These are phyloP conservation scores for Neurospora hispaniola DNA, from an alignment of 495 filamentous ascomycete genomes.

Conservation along the genomic window DNA sequence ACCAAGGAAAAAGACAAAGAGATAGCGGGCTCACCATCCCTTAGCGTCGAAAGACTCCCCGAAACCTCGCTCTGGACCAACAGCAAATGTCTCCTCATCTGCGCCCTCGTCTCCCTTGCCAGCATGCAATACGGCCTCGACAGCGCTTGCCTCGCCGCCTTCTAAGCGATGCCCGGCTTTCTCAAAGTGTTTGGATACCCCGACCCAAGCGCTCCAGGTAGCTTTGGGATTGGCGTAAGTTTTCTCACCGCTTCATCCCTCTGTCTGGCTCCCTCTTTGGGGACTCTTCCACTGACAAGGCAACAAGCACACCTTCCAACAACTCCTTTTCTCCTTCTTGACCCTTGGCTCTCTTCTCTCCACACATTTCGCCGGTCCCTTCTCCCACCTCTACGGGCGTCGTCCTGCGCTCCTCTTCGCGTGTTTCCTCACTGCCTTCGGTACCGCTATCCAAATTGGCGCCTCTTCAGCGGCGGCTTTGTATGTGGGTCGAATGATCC, in stretches of 20 bases:
- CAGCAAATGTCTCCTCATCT: conserved; percentile 30
- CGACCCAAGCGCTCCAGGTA: conserved; percentile 6
- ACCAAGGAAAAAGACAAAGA: background rate
- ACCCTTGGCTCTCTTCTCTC: conserved; percentile 46
- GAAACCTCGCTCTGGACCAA: conserved; percentile 32
- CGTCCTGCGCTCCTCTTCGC: conserved; percentile 39
- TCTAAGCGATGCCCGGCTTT: conserved; percentile 53
- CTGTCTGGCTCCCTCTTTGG: conserved; percentile 7
- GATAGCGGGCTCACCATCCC: background rate
- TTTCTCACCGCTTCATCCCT: background rate
- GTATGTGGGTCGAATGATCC: conserved; percentile 39
- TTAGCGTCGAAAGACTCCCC: conserved; percentile 8
- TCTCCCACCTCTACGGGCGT: conserved; percentile 41
- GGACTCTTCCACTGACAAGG: background rate
- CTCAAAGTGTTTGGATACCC: conserved; percentile 30
- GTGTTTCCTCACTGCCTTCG: conserved; percentile 31
- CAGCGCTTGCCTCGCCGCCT: conserved; percentile 45
- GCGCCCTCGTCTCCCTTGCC: conserved; percentile 27
- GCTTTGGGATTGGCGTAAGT: conserved; percentile 13
- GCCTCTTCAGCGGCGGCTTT: conserved; percentile 32
- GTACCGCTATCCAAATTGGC: conserved; percentile 38
- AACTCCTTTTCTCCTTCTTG: conserved; percentile 45
- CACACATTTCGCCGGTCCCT: conserved; percentile 40
- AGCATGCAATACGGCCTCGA: conserved; percentile 50
- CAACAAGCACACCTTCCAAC: conserved; percentile 34